These are phyloP conservation scores for Erysimum pusillum DNA, from an alignment of 441 rosid species.

Conservation along the genomic window DNA sequence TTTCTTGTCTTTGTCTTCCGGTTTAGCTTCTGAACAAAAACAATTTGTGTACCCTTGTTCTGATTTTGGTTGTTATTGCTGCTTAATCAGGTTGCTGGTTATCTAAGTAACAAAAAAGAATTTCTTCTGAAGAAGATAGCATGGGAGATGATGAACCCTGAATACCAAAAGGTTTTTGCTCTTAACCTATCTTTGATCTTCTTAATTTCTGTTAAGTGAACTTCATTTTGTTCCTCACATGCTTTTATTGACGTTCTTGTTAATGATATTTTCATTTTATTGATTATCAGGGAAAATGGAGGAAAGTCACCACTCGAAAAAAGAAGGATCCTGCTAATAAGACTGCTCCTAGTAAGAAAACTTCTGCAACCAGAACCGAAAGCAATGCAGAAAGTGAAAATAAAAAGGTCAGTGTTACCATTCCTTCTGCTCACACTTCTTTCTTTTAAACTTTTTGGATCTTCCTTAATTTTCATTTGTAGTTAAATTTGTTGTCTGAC, in stretches of 20 bases:
- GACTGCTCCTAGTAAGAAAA: constrained; percentile 37
- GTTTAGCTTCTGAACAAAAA: neutral
- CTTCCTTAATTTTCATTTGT: constrained; percentile 1
- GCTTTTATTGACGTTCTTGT: constrained; percentile 7
- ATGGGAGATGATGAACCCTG: constrained; percentile 47
- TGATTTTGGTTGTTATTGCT: constrained; percentile 25
- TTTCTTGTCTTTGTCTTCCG: constrained; percentile 1
- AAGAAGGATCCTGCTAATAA: constrained; percentile 46
- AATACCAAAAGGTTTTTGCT: constrained; percentile 37
- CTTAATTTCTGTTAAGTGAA: neutral
- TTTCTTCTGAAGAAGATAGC: constrained; percentile 34
- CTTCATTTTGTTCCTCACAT: constrained; percentile 1
- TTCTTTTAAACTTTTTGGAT: neutral
- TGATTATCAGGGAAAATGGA: constrained; percentile 36
- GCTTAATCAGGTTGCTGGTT: constrained; percentile 38
- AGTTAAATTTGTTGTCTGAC: neutral
- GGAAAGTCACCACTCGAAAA: constrained; percentile 20
- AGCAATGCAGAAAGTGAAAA: constrained; percentile 37
- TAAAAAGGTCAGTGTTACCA: constrained; percentile 41
- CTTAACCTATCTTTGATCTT: neutral
- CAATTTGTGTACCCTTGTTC: neutral
- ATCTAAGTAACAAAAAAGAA: constrained; percentile 27
- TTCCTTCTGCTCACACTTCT: neutral
- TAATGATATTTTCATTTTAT: constrained; percentile 3
- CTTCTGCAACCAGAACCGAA: constrained; percentile 3